phyloP scores from a whole-genome alignment of 768 basidiomycete genomes.

The Mycena epipterygia region DNA sequence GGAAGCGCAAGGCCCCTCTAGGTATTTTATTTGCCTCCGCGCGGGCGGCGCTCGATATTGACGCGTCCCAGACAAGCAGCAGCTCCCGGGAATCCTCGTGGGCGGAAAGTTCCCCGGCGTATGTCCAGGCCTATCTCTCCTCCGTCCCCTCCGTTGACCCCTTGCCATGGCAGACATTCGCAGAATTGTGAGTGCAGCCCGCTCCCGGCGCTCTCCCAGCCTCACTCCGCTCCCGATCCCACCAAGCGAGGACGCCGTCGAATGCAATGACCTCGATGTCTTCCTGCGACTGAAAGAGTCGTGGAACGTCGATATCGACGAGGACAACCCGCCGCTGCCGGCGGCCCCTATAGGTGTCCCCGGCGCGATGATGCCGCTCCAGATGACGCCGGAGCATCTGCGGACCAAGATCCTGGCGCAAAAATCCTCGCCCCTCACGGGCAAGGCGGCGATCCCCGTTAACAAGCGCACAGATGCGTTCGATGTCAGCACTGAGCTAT shows the following conservation, averaged over 20 bases:
- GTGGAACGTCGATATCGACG: constrained; percentile 72
- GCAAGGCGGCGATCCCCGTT: constrained; percentile 56
- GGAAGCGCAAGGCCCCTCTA: constrained; percentile 84
- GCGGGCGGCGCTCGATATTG: neutral
- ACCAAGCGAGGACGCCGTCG: constrained; percentile 86
- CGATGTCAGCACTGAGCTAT: constrained; percentile 77
- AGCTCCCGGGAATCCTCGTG: constrained; percentile 86
- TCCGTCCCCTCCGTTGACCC: constrained; percentile 2
- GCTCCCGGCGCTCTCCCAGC: neutral
- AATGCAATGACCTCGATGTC: constrained; percentile 76
- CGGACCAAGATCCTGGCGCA: constrained; percentile 68
- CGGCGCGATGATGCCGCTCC: constrained; percentile 78
- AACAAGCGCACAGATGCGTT: constrained; percentile 70
- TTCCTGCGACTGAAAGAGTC: constrained; percentile 82
- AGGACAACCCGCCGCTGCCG: constrained; percentile 67
- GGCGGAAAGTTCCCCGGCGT: constrained; percentile 85
- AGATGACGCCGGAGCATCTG: constrained; percentile 87
- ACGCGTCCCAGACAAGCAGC: constrained; percentile 75
- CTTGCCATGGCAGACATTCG: constrained; percentile 68
- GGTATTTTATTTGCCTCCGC: constrained; percentile 54
- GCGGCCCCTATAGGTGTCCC: constrained; percentile 83
- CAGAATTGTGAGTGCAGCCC: constrained; percentile 72
- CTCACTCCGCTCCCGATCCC: constrained; percentile 25
- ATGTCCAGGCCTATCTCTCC: constrained; percentile 48
- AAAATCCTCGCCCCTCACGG: constrained; percentile 60